Base-by-base conservation (phyloP, 352 stramenopile genomes). In the Globisporangium sylvaticum region DNA sequence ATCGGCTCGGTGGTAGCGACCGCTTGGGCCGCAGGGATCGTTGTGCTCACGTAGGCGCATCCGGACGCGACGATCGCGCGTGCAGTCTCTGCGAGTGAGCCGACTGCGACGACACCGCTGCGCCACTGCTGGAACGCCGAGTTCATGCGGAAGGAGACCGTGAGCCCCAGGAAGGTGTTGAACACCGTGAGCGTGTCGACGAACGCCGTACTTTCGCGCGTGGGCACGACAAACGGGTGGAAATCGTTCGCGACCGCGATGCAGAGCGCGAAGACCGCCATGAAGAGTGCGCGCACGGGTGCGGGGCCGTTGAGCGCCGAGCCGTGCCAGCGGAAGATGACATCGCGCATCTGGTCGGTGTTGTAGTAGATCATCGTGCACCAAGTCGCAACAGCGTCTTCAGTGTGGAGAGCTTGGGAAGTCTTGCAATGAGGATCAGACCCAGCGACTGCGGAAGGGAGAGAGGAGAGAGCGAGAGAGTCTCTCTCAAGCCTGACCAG, bases 111-210 rank as follows among this genome's bases (percentile, higher is more conserved):
- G 32, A 94, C 79, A 32, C 87, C 87, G 14, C 79, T 71, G 18
- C 87, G 84, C 87, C 84, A 94, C 66, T 92, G 84, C 15, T 80
- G 67, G 65, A 94, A 94, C 3, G 87, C 87, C 52, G 84, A 92
- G 60, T 94, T 94, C 72, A 92, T 76, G 34, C 87, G 83, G 61
- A 92, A 94, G 31, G 84, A 92, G 54, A 92, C 76, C 31, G 78
- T 90, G 63, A 94, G 80, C 1, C 84, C 87, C 1, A 94, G 65
- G 56, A 94, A 94, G 54, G 84, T 91, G 74, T 94, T 94, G 72
- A 92, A 92, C 14, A 94, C 87, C n/a, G 83, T 90, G 34, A 94
- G 71, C 22, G 87, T 90, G 71, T 92, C 83, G 0, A 83, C 86
- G 58, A 92, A 92, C 15, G 87, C 84, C 15, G 81, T 89, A 48